These are phyloP conservation scores for Spatholobus suberectus DNA, from an alignment of 306 rosid genomes.

Conservation along the genomic window DNA sequence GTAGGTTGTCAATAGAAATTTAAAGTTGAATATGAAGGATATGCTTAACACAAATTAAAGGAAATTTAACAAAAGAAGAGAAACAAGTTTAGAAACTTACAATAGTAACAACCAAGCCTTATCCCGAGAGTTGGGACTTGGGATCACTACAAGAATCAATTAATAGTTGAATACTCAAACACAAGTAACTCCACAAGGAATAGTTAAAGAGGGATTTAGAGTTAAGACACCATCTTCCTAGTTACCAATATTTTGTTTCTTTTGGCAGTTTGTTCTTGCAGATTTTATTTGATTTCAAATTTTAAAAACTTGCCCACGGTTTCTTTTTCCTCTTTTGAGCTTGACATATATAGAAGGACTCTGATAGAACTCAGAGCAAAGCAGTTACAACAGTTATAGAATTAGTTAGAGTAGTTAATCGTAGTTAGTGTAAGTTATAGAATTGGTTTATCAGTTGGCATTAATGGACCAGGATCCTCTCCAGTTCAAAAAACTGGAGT, in stretches of 20 bases:
- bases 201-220: neutral
- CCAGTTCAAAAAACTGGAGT: too few relatives aligned
- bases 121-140: neutral
- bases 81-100: neutral
- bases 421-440: neutral
- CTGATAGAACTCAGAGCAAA: neutral
- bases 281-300: neutral
- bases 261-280: neutral
- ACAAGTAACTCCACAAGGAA: neutral
- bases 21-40: neutral
- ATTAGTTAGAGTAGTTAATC: neutral
- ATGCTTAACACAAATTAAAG: neutral
- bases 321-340: neutral
- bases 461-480: too few relatives aligned
- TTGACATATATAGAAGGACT: neutral
- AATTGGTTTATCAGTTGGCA: neutral
- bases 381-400: neutral
- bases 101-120: neutral
- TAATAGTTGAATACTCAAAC: neutral
- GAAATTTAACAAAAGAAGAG: neutral
- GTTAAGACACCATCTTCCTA: constrained; percentile 1
- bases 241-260: neutral
- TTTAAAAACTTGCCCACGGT: neutral
- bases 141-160: neutral
- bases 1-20: neutral